phyloP scores from a whole-genome alignment of 208 protist species.

The Crithidia bombi region DNA sequence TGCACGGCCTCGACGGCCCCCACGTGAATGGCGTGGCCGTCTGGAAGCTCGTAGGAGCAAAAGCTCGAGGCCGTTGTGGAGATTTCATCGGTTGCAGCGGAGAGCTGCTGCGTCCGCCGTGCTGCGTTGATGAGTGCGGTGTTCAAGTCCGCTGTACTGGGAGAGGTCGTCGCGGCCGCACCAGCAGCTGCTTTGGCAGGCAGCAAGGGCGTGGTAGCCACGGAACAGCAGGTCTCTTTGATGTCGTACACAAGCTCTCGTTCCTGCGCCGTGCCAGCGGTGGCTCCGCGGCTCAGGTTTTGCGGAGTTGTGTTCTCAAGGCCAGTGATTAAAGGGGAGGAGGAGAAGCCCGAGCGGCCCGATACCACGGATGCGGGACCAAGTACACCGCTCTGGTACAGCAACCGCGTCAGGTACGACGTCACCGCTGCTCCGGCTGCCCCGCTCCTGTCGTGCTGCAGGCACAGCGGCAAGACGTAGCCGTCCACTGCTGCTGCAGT shows the following conservation, averaged over 20 bases:
- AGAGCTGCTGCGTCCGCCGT: conserved; percentile 12
- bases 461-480: conserved; percentile 44
- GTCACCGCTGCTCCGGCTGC: conserved; percentile 54
- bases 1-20: conserved; percentile 47
- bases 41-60: conserved; percentile 62
- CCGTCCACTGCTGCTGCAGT: conserved; percentile 62
- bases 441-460: conserved; percentile 55
- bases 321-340: neutral
- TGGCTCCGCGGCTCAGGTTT: conserved; percentile 14
- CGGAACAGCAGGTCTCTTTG: conserved; percentile 52
- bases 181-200: neutral
- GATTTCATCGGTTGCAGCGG: neutral
- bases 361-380: neutral
- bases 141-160: conserved; percentile 14
- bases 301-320: neutral
- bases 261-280: conserved; percentile 44
- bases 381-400: conserved; percentile 51
- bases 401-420: conserved; percentile 46
- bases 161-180: neutral
- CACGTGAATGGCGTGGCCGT: conserved; percentile 71
- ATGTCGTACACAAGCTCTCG: conserved; percentile 48
- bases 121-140: conserved; percentile 19
- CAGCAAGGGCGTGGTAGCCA: conserved; percentile 33
- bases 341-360: neutral
- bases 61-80: too few species aligned